phyloP scores from a whole-genome alignment of 2,329 filamentous ascomycete species.

The Mycosphaerella sp. region DNA sequence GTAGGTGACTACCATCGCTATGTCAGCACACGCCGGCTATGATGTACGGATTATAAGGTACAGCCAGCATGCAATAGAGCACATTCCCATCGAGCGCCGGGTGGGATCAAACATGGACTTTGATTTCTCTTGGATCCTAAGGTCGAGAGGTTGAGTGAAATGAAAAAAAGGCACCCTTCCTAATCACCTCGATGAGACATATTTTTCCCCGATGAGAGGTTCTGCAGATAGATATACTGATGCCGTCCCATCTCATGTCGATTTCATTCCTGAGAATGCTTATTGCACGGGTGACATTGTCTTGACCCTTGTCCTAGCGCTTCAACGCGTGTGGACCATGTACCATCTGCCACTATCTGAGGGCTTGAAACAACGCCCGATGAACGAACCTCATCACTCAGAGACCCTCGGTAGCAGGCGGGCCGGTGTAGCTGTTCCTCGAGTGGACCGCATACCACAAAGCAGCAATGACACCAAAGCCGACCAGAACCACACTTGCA shows the following conservation, averaged over 20 bases:
- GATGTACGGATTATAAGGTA: too few relatives aligned
- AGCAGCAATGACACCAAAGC: slow-evolving; percentile 36
- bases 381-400: not conserved
- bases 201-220: slow-evolving; percentile 40
- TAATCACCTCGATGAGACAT: slow-evolving; percentile 48
- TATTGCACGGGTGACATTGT: too few relatives aligned
- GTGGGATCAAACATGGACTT: too few relatives aligned
- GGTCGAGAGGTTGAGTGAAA: slow-evolving; percentile 37
- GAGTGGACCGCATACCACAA: slow-evolving; percentile 7
- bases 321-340: too few relatives aligned
- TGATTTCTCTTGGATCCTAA: slow-evolving; percentile 27
- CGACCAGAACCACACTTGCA: slow-evolving; percentile 50
- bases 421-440: slow-evolving; percentile 8
- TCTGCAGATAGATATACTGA: slow-evolving; percentile 43
- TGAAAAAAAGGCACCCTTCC: slow-evolving; percentile 54
- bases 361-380: not conserved
- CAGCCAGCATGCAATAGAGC: too few relatives aligned
- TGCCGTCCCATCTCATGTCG: slow-evolving; percentile 43
- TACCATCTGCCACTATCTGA: not conserved
- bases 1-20: too few relatives aligned
- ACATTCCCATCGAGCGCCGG: too few relatives aligned
- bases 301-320: too few relatives aligned
- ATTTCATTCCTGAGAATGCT: too few relatives aligned
- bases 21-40: too few relatives aligned
- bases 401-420: slow-evolving; percentile 3